Base-by-base conservation (phyloP, 306 rosid species). In the Comarum palustre region DNA sequence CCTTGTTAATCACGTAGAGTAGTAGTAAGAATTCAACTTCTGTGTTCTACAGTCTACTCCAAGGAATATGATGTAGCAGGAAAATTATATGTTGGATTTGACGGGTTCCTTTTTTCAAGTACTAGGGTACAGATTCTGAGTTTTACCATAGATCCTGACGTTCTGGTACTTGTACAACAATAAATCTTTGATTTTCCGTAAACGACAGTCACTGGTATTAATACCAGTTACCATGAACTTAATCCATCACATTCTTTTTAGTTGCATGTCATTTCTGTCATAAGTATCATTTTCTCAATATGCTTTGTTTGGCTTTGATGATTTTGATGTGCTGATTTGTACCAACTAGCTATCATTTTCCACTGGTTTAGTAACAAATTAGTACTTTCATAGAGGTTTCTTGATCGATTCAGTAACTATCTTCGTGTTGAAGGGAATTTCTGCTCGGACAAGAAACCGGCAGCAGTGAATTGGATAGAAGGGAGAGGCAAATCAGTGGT, bases 371-470 rank as follows among this genome's bases (percentile, higher is more conserved):
- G 39, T 11, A 50, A 10, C 19, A 19, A 50, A 11, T 32, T n/a
- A 7, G 73, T 12, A 59, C 41, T 5, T 13, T 8, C 39, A 9
- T 29, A 31, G 20, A n/a, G 52, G 45, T 50, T 48, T 50, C 19
- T 67, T 29, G 43, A 17, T 20, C 0, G 66, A 17, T 16, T 7
- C 32, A 61, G 45, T 61, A 24, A 34, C 47, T 69, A 51, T 34
- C 36, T 52, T 32, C 32, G 34, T 32, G 64, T 38, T 41, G 13
- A 38, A 77, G 82, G 78, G 62, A 79, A 79, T 50, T 79, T 73
- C 69, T 78, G 82, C 51, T 65, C 82, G 15, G 82, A 78, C 78
- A 78, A 78, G 82, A 78, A 78, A 71, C 71, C 82, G 7, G 70
- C 82, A 4, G 78, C 78, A 8, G 78, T 73, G 50, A 78, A 78